A percentile compares a stretch with the other conserved stretches of the same genome.
These are phyloP conservation scores for Hymenoscyphus infarciens DNA, from an alignment of 2,329 filamentous ascomycete species.

Conservation along the genomic window DNA sequence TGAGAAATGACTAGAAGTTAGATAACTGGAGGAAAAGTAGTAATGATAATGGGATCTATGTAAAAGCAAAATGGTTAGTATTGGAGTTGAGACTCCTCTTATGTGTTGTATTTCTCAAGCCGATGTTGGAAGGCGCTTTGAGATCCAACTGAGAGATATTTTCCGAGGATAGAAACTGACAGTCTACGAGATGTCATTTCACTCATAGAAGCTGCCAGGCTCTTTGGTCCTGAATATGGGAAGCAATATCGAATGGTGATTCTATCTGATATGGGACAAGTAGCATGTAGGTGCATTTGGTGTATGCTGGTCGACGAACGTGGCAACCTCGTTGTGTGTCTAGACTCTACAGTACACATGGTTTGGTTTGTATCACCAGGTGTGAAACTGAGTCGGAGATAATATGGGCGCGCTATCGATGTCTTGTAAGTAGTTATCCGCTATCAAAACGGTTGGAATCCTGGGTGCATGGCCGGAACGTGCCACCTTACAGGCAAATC, in stretches of 20 bases:
- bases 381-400: neutral
- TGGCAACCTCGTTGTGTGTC: neutral
- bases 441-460: neutral
- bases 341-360: neutral
- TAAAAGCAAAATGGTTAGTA: too few relatives aligned
- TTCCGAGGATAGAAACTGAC: neutral
- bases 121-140: neutral
- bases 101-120: too few relatives aligned
- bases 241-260: neutral
- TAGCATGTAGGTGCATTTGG: neutral
- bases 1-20: too few relatives aligned
- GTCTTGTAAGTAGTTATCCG: neutral
- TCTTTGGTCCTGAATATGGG: neutral
- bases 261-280: neutral
- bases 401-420: neutral
- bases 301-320: neutral
- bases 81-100: too few relatives aligned
- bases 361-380: neutral
- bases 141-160: neutral
- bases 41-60: too few relatives aligned
- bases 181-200: neutral
- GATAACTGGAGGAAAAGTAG: too few relatives aligned
- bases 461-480: neutral
- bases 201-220: neutral
- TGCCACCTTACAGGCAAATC: conserved; percentile 1